Evolutionary conservation across 2,329 filamentous ascomycete genomes (phyloP), one percentile per base, ranked within the genome.

Genomic region (Orbilia oligospora): DNA sequence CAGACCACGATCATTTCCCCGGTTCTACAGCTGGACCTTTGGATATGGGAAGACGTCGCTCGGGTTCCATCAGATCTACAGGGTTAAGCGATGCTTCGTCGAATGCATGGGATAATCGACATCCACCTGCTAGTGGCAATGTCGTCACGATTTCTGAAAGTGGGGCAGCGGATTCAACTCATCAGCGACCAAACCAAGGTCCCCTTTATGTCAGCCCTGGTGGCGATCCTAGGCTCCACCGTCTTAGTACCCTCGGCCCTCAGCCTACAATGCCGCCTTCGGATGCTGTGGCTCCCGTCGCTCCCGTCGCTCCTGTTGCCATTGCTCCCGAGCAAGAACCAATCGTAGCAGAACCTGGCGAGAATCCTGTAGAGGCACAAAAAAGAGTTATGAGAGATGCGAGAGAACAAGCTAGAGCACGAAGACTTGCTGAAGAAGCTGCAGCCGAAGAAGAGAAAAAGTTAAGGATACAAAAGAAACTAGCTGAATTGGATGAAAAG

Each of bases 371-470:
- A 86, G 82, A 91, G 89, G 85, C 92, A 86, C 87, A 92, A 87
- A 85, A 88, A 80, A 85, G 86, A 2, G 83, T 93, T 22, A 94
- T 94, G 91, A 88, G 88, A 44, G 90, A 93, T 81, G 89, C 89
- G 46, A 87, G 90, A 5, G 91, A 94, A 81, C 85, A 90, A 66
- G 91, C 91, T 20, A 90, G 91, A 82, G 90, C 91, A 82, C 88
- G 91, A 72, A 87, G 89, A 58, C 85, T 89, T 76, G 91, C 92
- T 73, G 88, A 93, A 83, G 90, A 91, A 81, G 90, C 88, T 20
- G 88, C 87, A n/a, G 91, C 92, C 82, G 91, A 93, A 82, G 91
- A 90, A n/a, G 92, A 89, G 18, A 89, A 87, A 76, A 88, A 89
- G 81, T 91, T 93, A 82, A 89, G 92, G 24, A 90, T 94, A 78